Evolutionary conservation across 176 grass and related monocot genomes (phyloP), one percentile per base, ranked within the genome.

Genomic region (Calamus simplicifolius): DNA sequence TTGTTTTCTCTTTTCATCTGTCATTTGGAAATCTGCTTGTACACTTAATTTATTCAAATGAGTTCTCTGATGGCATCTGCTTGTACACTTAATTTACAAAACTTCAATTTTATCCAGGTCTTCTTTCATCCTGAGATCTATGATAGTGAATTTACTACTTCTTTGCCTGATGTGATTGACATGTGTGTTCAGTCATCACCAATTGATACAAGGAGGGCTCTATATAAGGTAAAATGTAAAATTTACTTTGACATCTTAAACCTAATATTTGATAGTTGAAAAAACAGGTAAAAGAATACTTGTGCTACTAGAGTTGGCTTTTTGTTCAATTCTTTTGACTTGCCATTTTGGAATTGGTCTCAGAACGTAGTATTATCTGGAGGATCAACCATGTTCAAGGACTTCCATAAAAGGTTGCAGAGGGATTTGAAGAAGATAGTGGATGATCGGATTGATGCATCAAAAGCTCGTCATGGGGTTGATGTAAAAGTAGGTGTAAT

Each of bases 361-460:
- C 58, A 98, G 93, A 98, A 98, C 69, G 82, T 98, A 89, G 88
- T 98, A 62, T 82, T 98, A 73, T 90, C 88, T 74, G 88, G 93
- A 73, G 93, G 93, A 73, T 84, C 81, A 57, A 98, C 87, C 61
- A 81, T 92, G 67, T 98, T 92, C 70, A 98, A 92, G 75, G 87
- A 90, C 50, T 98, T 98, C 73, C 89, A 80, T 74, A 98, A 83
- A 79, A 89, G 88, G 69, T 83, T 98, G 55, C 88, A 98, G 49
- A 82, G 66, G 56, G 80, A 85, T 73, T 73, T 98, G 80, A 98
- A 98, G 81, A 98, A 81, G 69, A 92, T 83, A 75, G 88, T 98
- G 58, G 88, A 98, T 61, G 81, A 89, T 18, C 75, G 93, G 55
- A 83, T 98, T 75, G 84, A 84, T 19, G 59, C 73, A 54, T 87